Base-by-base conservation (phyloP, 495 filamentous ascomycete genomes). In the Filosporella fistucella region DNA sequence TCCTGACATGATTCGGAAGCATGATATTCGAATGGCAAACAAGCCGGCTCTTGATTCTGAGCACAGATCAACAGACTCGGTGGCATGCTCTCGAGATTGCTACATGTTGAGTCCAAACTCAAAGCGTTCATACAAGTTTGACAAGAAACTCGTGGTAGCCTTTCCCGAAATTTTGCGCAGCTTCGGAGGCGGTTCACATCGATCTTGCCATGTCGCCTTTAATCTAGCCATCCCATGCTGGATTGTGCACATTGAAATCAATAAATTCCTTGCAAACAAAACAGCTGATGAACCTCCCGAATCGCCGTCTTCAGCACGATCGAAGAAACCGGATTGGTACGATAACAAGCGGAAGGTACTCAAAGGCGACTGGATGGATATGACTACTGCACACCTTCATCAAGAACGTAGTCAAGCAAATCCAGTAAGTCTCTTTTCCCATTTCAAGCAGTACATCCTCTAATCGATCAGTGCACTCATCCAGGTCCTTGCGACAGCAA, bases 241-340 rank as follows among this genome's bases (percentile, higher is more conserved):
- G 68, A 68, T 77, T 37, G 69, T 75, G 2, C 60, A 72, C 22
- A 57, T 57, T 21, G 69, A 74, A 47, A 68, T 76, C 17, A 30
- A 64, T 61, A 38, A 64, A 22, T 32, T 39, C 16, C 32, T 49
- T 39, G 10, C 16, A 22, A 13, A 26, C 14, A 14, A 26, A 24
- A 10, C 11, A 6, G 13, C 0, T 2, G 38, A 18, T 6, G 24
- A 2, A 16, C 6, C 16, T 17, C n/a, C 18, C 5, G 34, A 42
- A 18, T 13, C 8, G 6, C 22, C 33, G 8, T 20, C 20, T 22
- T 11, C 12, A 1, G 26, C 13, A 6, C 53, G 46, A 4, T 14
- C 40, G 29, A 57, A 51, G 21, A 30, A 33, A 6, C 48, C 47
- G 39, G 42, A 56, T 17, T 60, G 58, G 58, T 60, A 60, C 22